phyloP scores from a whole-genome alignment of 2,329 filamentous ascomycete species.

The Sporothrix dimorphospora region DNA sequence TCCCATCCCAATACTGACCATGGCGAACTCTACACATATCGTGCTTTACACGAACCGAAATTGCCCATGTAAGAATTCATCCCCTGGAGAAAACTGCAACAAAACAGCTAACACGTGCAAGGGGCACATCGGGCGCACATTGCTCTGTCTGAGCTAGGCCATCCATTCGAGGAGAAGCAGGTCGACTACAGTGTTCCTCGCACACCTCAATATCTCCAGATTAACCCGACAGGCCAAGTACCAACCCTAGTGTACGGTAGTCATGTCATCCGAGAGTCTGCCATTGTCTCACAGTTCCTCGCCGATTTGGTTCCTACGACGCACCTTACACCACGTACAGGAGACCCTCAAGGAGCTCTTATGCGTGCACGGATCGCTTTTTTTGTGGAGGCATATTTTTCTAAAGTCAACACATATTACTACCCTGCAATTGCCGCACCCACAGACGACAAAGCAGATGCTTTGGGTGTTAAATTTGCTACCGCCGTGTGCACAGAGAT shows the following conservation, averaged over 20 bases:
- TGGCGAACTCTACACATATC: neutral
- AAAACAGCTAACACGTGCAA: neutral
- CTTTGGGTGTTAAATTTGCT: neutral
- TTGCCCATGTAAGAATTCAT: neutral
- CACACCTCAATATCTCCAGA: neutral
- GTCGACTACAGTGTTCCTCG: neutral
- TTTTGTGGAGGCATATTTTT: neutral
- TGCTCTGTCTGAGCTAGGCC: neutral
- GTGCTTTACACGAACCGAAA: neutral
- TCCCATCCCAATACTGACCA: neutral
- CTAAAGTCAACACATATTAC: neutral
- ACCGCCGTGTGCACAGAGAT: neutral
- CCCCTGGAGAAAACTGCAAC: neutral
- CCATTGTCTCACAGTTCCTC: neutral
- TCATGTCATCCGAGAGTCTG: neutral
- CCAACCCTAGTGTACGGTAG: neutral
- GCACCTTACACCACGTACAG: neutral
- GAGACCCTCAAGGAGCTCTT: neutral
- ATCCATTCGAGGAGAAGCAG: neutral
- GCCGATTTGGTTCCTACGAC: neutral
- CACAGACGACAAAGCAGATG: neutral
- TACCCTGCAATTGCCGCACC: neutral
- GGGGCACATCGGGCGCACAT: constrained; percentile 2
- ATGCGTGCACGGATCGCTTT: neutral
- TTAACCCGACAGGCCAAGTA: neutral